phyloP scores from a whole-genome alignment of 768 basidiomycete species.

The Pholiota conissans region DNA sequence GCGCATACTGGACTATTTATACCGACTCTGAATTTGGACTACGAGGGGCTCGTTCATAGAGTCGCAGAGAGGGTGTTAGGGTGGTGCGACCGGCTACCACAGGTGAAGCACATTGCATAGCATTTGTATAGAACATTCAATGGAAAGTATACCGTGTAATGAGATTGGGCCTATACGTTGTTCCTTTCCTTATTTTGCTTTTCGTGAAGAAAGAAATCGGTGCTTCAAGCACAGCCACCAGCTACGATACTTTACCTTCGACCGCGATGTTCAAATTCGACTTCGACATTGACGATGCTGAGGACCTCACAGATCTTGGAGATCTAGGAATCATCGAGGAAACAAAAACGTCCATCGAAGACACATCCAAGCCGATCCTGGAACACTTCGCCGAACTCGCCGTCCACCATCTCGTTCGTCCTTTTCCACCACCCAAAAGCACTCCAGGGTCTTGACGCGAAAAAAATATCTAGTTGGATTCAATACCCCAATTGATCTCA shows the following conservation, averaged over 20 bases:
- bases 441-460: background rate
- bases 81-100: conserved; percentile 38
- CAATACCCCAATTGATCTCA: conserved; percentile 73
- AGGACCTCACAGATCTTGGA: conserved; percentile 17
- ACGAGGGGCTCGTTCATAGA: conserved; percentile 46
- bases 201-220: too few species aligned
- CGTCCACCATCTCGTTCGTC: conserved; percentile 35
- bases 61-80: conserved; percentile 40
- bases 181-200: too few species aligned
- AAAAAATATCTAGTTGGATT: conserved; percentile 50
- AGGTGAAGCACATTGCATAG: background rate
- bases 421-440: conserved; percentile 12
- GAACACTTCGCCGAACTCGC: conserved; percentile 32
- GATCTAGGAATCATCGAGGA: conserved; percentile 6
- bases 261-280: conserved; percentile 14
- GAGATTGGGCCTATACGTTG: too few species aligned
- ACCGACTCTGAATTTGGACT: conserved; percentile 47
- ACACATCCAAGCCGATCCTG: conserved; percentile 6
- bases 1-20: conserved; percentile 60
- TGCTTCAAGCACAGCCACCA: background rate
- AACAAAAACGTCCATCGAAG: conserved; percentile 1
- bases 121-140: too few species aligned
- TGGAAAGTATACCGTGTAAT: too few species aligned
- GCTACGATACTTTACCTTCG: background rate
- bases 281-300: conserved; percentile 12